Conservation (phyloP, 2,329 filamentous ascomycete species). For the Penicillium occitanis region DNA sequence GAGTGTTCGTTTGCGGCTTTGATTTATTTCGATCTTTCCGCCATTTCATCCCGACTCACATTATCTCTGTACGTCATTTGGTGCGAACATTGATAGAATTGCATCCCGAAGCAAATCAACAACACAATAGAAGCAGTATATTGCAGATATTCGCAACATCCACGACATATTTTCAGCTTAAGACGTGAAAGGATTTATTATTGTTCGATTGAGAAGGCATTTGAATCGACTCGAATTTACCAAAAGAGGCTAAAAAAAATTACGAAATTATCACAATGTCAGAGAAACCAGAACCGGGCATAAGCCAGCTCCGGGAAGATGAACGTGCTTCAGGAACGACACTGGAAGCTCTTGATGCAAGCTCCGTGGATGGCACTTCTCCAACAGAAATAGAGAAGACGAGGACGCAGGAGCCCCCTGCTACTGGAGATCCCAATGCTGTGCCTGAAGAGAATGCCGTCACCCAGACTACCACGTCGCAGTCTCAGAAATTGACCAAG, state of each 20-base stretch:
- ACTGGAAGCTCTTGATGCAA: constrained; percentile 6
- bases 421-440: constrained; percentile 3
- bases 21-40: neutral
- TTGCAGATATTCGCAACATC: neutral
- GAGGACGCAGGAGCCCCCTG: neutral
- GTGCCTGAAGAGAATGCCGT: constrained; percentile 11
- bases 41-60: neutral
- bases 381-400: neutral
- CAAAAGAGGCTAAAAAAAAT: too few relatives aligned
- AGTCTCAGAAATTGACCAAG: constrained; percentile 41
- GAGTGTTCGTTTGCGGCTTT: neutral
- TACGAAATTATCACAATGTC: neutral
- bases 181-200: neutral
- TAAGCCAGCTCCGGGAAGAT: constrained; percentile 4
- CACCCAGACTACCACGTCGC: constrained; percentile 32
- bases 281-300: neutral
- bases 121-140: neutral
- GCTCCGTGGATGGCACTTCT: neutral
- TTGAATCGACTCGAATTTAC: neutral
- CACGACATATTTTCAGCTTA: neutral
- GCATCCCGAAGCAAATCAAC: neutral
- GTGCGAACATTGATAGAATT: neutral
- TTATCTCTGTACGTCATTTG: neutral
- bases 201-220: neutral
- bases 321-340: constrained; percentile 17